Conservation (phyloP, 1,284 basidiomycete genomes). For the Schizophyllum amplum region DNA sequence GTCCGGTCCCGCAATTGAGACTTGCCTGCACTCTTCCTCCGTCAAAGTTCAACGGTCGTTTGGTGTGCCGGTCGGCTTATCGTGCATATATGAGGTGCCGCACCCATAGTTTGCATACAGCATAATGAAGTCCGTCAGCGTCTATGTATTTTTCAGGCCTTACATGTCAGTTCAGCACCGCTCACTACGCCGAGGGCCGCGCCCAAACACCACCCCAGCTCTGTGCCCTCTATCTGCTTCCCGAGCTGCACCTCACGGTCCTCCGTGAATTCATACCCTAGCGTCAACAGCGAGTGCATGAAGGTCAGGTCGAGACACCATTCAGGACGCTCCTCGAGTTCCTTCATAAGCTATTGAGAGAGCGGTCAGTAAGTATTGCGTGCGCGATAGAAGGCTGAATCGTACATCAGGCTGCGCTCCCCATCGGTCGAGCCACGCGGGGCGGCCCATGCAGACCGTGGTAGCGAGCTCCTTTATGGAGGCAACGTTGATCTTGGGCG, state of each 20-base stretch:
- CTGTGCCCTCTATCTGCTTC: conserved; percentile 87
- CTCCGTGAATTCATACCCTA: conserved; percentile 78
- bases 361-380: neutral
- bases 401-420: conserved; percentile 29
- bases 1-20: neutral
- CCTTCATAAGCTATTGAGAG: conserved; percentile 45
- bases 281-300: conserved; percentile 80
- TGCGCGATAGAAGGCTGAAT: neutral
- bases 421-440: conserved; percentile 54
- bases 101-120: too few species aligned
- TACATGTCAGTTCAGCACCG: conserved; percentile 22
- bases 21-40: neutral
- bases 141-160: neutral
- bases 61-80: too few species aligned
- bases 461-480: conserved; percentile 60
- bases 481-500: conserved; percentile 41
- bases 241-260: conserved; percentile 67
- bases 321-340: conserved; percentile 82
- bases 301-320: conserved; percentile 95
- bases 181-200: conserved; percentile 73
- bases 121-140: too few species aligned
- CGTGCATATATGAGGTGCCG: too few species aligned
- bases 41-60: too few species aligned
- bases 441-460: conserved; percentile 65
- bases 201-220: conserved; percentile 92